Evolutionary conservation across 306 rosid genomes (phyloP).

Genomic region (Rosa rugosa): DNA sequence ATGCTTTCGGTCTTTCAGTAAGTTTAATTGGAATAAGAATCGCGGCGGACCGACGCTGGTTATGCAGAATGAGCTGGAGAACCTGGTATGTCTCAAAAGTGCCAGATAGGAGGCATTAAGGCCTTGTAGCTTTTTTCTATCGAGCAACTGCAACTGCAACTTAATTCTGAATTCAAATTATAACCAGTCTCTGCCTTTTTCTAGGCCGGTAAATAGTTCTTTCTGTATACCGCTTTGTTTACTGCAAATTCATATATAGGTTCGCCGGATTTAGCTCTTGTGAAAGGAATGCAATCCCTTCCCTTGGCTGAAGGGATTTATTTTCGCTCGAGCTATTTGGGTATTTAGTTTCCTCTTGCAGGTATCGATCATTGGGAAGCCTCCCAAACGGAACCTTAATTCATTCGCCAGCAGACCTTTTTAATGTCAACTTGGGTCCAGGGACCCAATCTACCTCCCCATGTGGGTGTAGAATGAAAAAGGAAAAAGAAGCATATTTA

Average conservation of each 20-base stretch:
- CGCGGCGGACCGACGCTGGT: conserved; percentile 67
- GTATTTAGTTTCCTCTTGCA: neutral
- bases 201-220: neutral
- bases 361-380: neutral
- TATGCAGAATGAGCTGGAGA: conserved; percentile 39
- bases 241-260: neutral
- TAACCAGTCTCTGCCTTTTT: neutral
- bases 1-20: conserved; percentile 11
- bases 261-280: neutral
- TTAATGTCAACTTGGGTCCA: conserved; percentile 10
- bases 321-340: neutral
- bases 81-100: conserved; percentile 34
- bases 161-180: neutral
- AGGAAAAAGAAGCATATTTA: conserved; percentile 7
- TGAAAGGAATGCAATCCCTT: neutral
- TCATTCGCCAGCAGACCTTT: neutral
- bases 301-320: neutral
- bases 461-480: conserved; percentile 10
- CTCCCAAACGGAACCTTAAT: neutral
- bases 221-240: neutral
- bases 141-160: neutral
- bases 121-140: conserved; percentile 16
- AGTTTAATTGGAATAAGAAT: conserved; percentile 34
- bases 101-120: conserved; percentile 32
- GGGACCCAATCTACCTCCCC: conserved; percentile 15